Conservation (phyloP, 2,329 filamentous ascomycete genomes). For the Paecilomyces variotii region DNA sequence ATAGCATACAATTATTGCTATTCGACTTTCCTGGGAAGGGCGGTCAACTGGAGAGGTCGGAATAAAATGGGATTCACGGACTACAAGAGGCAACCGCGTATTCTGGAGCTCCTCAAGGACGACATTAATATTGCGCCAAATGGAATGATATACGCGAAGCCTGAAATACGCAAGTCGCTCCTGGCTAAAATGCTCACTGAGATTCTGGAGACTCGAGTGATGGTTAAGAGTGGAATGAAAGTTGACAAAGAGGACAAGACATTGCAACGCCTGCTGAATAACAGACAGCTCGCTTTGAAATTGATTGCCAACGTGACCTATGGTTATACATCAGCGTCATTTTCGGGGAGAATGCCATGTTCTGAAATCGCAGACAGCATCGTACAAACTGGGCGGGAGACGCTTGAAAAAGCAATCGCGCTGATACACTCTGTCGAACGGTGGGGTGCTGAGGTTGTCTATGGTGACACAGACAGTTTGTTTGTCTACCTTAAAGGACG, state of each 20-base stretch:
- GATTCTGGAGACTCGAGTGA: constrained; percentile 89
- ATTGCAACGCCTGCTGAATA: constrained; percentile 81
- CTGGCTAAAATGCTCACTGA: constrained; percentile 95
- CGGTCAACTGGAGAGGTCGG: constrained; percentile 77
- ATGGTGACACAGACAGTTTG: constrained; percentile 93
- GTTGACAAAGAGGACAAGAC: constrained; percentile 79
- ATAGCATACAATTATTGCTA: constrained; percentile 99
- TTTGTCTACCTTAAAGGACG: constrained; percentile 86
- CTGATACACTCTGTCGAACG: constrained; percentile 78
- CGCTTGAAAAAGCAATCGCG: constrained; percentile 85
- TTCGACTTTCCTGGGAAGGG: constrained; percentile 84
- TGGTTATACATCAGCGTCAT: constrained; percentile 93
- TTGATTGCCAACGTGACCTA: constrained; percentile 98
- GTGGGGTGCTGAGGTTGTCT: constrained; percentile 95
- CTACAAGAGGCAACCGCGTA: constrained; percentile 66
- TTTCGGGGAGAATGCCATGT: constrained; percentile 95
- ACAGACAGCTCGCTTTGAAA: constrained; percentile 87
- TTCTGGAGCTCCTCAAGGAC: constrained; percentile 71
- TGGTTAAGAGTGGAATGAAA: constrained; percentile 98
- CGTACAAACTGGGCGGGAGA: constrained; percentile 91
- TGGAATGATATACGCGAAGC: constrained; percentile 89
- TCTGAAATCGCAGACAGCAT: constrained; percentile 97
- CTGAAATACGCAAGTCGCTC: constrained; percentile 77
- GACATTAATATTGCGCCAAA: constrained; percentile 91
- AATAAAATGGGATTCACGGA: constrained; percentile 94